Base-by-base conservation (phyloP, 2,329 filamentous ascomycete species). In the Microsporum canis region DNA sequence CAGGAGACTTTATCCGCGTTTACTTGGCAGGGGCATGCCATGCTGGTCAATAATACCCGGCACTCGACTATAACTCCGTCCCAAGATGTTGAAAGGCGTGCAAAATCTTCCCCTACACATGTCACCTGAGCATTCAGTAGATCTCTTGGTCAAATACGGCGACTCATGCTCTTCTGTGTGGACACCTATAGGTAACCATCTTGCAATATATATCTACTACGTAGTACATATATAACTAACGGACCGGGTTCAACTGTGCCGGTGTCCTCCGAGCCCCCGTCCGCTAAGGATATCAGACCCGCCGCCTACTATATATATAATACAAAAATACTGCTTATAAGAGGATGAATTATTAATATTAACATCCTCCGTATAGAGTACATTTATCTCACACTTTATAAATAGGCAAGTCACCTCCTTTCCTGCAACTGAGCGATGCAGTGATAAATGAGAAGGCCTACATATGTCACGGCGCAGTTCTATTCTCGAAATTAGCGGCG, bases 1-100 rank as follows among this genome's bases (percentile, higher is more conserved):
- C 51, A n/a, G 51, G 51, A 34, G 51, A 55, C 51, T 55, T 55
- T 55, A 55, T 34, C 51, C 51, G 51, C 51, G 29, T 55, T 38
- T 55, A 23, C 51, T 55, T 55, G 51, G 51, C 51, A 55, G 51
- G 51, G 51, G 51, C 14, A 36, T 38, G 33, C 51, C 29, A 8
- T 55, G 51, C 12, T 8, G n/a, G 33, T 55, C 51, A 12, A 36
- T 23, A 34, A 27, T 7, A 51, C 31, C 45, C 23, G 45, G 17
- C 17, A 23, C 17, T 23, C 17, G 17, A 23, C 17, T 23, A 23
- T 23, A 23, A 23, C 17, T 23, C 17, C 17, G 17, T 23, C 17
- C 17, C 17, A 23, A 1, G 17, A 23, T 23, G 17, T 23, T 23
- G 17, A 23, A 23, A 23, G 17, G 17, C 17, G 17, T 23, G 17